These are phyloP conservation scores for Backusella circina DNA, from an alignment of 192 early-diverging fungal genomes.

Conservation along the genomic window DNA sequence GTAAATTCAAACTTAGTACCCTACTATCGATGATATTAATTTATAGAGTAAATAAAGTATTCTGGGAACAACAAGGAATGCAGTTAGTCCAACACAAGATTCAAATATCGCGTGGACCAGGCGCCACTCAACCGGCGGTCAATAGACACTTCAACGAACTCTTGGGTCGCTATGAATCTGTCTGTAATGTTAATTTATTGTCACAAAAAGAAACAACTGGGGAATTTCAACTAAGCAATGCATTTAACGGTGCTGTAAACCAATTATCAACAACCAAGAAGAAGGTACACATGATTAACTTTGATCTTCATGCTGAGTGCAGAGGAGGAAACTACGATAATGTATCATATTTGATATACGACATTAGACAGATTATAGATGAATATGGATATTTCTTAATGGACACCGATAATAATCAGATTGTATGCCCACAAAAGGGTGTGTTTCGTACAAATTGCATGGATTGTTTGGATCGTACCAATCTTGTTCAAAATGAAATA, in stretches of 20 bases:
- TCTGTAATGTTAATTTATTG: slow-evolving; percentile 81
- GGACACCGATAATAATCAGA: slow-evolving; percentile 50
- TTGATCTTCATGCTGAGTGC: slow-evolving; percentile 83
- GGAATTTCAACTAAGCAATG: slow-evolving; percentile 67
- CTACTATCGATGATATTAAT: neutral
- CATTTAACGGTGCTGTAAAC: slow-evolving; percentile 55
- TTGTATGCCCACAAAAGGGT: slow-evolving; percentile 72
- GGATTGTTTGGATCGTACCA: slow-evolving; percentile 86
- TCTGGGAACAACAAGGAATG: slow-evolving; percentile 95
- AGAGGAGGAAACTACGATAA: slow-evolving; percentile 78
- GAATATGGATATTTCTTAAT: slow-evolving; percentile 67
- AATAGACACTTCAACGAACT: slow-evolving; percentile 74
- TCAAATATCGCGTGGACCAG: slow-evolving; percentile 75
- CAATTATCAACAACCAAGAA: slow-evolving; percentile 40
- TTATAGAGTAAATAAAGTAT: too few species aligned
- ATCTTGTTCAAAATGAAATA: slow-evolving; percentile 83
- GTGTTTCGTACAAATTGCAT: slow-evolving; percentile 92
- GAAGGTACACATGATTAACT: slow-evolving; percentile 62
- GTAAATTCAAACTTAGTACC: slow-evolving; percentile 22
- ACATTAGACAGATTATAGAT: slow-evolving; percentile 50
- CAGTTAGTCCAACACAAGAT: slow-evolving; percentile 84
- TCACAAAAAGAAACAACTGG: slow-evolving; percentile 58
- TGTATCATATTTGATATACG: slow-evolving; percentile 52
- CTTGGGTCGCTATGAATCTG: slow-evolving; percentile 63
- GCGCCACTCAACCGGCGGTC: slow-evolving; percentile 82